Base-by-base conservation (phyloP, 2,329 filamentous ascomycete species). In the Aplosporella prunicola region DNA sequence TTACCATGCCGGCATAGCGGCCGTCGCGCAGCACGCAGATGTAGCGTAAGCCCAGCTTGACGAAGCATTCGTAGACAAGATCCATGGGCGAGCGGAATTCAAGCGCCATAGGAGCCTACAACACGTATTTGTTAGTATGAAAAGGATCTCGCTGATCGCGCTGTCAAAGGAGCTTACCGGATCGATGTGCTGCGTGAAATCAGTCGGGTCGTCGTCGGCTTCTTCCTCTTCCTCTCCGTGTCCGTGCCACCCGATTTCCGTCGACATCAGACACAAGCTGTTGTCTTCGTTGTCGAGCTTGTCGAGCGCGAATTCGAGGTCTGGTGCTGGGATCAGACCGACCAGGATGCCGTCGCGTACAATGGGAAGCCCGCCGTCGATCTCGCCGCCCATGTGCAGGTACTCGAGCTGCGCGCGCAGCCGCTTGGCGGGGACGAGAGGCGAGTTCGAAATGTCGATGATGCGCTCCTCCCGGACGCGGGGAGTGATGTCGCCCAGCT, bases 61-160 rank as follows among this genome's bases (percentile, higher is more conserved):
- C 83, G 57, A 96, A 98, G 52, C 87, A 89, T 56, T 98, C 91
- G 51, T 94, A 95, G 4, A 95, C 91, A 25, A 98, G 65, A 55
- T 96, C 88, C 75, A 96, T 88, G 0, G 91, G 85, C 0, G 82
- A 91, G 47, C 80, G 76, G 20, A 93, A 82, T 52, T 98, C 91
- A 16, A 98, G 67, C 9, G 88, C 75, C 10, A 98, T 74, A 0
- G 91, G 91, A 2, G 89, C 82, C 76, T 80, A 29, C 6, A 5
- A 10, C 14, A 5, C 30, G 14, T 6, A 6, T 11, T 36, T 13
- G 45, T 53, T 35, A 46, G 27, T 33, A 11, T 42, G 32, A 28
- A 5, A 40, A 13, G 31, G 26, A 3, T 35, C 30, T 18, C 5
- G 27, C 9, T 8, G 5, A 11, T 17, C 17, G 13, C 17, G 13